Conservation (phyloP, 140 eudicot genomes). For the Oenanthe javanica region DNA sequence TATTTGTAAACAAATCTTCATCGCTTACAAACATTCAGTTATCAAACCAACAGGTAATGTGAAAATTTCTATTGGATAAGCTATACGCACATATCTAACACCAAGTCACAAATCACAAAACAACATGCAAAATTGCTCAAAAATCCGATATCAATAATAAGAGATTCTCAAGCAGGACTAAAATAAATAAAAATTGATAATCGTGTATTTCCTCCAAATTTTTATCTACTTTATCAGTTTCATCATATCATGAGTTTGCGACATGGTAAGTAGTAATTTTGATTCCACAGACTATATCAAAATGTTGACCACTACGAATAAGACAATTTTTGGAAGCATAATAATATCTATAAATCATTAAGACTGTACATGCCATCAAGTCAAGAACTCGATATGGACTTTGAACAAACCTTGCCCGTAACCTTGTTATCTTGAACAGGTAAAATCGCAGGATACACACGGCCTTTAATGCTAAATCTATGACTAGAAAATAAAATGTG, state of each 20-base stretch:
- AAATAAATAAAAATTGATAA: background rate
- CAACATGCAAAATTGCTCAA: background rate
- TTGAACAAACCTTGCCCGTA: constrained; percentile 57
- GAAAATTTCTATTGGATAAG: background rate
- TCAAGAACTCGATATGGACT: constrained; percentile 1
- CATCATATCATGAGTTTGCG: background rate
- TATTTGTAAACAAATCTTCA: background rate
- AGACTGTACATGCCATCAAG: background rate
- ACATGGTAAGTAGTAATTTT: background rate
- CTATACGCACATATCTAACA: background rate
- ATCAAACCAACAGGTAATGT: background rate
- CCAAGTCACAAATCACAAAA: background rate
- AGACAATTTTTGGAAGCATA: background rate
- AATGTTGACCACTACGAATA: background rate
- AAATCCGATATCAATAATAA: background rate
- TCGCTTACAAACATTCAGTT: background rate
- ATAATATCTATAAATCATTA: background rate
- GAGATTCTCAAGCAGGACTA: background rate
- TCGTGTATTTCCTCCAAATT: background rate
- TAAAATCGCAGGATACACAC: constrained; percentile 81
- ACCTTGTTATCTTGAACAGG: constrained; percentile 75
- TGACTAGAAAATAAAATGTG: constrained; percentile 35
- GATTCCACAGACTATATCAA: background rate
- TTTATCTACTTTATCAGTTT: background rate
- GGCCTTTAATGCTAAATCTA: constrained; percentile 87